These are phyloP conservation scores for Alternaria arbusti DNA, from an alignment of 2,329 filamentous ascomycete species.

Conservation along the genomic window DNA sequence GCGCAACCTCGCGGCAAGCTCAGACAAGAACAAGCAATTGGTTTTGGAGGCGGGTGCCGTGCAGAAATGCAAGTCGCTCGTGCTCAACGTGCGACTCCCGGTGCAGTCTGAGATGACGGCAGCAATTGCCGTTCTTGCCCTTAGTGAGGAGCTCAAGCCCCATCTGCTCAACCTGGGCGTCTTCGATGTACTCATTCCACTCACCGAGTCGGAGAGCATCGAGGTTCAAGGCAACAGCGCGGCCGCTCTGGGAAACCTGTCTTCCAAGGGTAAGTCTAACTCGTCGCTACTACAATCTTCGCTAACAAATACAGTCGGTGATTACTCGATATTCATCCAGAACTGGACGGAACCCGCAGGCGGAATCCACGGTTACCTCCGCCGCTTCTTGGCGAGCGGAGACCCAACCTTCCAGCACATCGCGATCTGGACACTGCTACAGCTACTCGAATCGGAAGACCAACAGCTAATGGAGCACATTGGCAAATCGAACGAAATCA, in stretches of 20 bases:
- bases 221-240: slow-evolving; percentile 99
- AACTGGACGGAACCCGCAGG: slow-evolving; percentile 93
- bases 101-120: slow-evolving; percentile 99
- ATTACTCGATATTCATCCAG: slow-evolving; percentile 94
- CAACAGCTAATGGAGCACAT: slow-evolving; percentile 87
- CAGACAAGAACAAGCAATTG: slow-evolving; percentile 96
- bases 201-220: slow-evolving; percentile 94
- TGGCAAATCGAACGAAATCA: slow-evolving; percentile 86
- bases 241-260: slow-evolving; percentile 91
- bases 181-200: slow-evolving; percentile 92
- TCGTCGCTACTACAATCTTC: slow-evolving; percentile 2
- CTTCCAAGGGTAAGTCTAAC: slow-evolving; percentile 79
- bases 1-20: slow-evolving; percentile 93
- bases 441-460: slow-evolving; percentile 94
- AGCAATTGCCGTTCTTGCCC: slow-evolving; percentile 93
- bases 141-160: slow-evolving; percentile 94
- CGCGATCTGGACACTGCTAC: slow-evolving; percentile 95
- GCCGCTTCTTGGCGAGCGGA: slow-evolving; percentile 88
- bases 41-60: slow-evolving; percentile 95
- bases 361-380: slow-evolving; percentile 94
- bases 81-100: slow-evolving; percentile 88
- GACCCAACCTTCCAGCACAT: slow-evolving; percentile 99
- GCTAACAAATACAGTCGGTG: slow-evolving; percentile 71
- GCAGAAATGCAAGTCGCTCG: slow-evolving; percentile 97
- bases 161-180: slow-evolving; percentile 90